Evolutionary conservation across 2,329 filamentous ascomycete genomes (phyloP).

Genomic region (Neopestalotiopsis clavispora): DNA sequence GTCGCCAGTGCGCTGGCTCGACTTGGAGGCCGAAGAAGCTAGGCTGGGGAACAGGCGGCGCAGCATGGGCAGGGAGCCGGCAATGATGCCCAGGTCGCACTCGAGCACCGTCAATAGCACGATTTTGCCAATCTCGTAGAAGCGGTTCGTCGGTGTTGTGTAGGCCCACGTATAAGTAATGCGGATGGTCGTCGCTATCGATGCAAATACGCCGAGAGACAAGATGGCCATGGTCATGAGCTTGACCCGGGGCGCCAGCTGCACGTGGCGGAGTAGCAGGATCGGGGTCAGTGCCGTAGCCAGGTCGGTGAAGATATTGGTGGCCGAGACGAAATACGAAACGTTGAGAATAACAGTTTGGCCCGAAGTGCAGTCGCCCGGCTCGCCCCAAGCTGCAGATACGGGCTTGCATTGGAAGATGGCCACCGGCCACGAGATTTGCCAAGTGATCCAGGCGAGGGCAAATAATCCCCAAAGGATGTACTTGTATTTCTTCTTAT

Average conservation of each 20-base stretch:
- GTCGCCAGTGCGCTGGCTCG: slow-evolving; percentile 9
- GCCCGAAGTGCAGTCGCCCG: slow-evolving; percentile 17
- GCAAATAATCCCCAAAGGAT: slow-evolving; percentile 21
- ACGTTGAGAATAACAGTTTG: slow-evolving; percentile 18
- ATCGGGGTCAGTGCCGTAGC: slow-evolving; percentile 16
- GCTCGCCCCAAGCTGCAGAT: slow-evolving; percentile 19
- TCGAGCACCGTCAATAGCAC: slow-evolving; percentile 21
- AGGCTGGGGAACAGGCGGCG: slow-evolving; percentile 18
- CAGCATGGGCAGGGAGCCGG: slow-evolving; percentile 22
- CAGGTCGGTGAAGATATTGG: slow-evolving; percentile 14
- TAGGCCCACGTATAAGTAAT: slow-evolving; percentile 5
- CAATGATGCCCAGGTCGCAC: slow-evolving; percentile 21
- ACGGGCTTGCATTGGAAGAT: slow-evolving; percentile 22
- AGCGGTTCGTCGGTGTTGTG: background rate
- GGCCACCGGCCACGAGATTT: slow-evolving; percentile 18
- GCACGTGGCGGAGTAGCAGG: slow-evolving; percentile 17
- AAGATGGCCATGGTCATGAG: slow-evolving; percentile 14
- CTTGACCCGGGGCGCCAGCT: slow-evolving; percentile 19
- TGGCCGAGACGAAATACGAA: slow-evolving; percentile 23
- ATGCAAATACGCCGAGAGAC: slow-evolving; percentile 20
- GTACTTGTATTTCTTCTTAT: slow-evolving; percentile 17
- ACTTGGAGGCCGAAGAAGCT: background rate
- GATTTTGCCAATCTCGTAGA: slow-evolving; percentile 14
- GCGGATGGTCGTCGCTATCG: slow-evolving; percentile 19
- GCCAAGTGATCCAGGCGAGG: slow-evolving; percentile 16